phyloP scores from a whole-genome alignment of 495 filamentous ascomycete species.

The Podospora anserina region DNA sequence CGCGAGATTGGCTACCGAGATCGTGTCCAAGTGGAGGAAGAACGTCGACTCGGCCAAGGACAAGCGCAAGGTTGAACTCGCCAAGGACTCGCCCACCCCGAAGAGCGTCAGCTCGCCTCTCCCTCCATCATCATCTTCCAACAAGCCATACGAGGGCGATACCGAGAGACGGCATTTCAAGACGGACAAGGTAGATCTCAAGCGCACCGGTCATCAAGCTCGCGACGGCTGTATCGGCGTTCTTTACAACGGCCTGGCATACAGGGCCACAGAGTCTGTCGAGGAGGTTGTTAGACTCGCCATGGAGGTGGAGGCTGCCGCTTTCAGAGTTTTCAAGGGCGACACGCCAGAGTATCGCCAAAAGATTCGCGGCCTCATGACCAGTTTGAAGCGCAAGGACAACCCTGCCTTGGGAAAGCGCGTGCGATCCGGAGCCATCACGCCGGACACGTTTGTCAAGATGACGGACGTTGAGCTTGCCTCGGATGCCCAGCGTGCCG shows the following conservation, averaged over 20 bases:
- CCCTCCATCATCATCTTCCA: constrained; percentile 40
- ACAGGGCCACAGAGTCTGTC: constrained; percentile 54
- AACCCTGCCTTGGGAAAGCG: constrained; percentile 71
- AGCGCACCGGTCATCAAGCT: constrained; percentile 63
- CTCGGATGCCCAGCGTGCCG: constrained; percentile 69
- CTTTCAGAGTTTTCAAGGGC: constrained; percentile 50
- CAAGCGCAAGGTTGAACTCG: constrained; percentile 48
- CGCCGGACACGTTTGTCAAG: constrained; percentile 66
- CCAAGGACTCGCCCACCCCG: constrained; percentile 39
- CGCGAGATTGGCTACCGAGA: constrained; percentile 66
- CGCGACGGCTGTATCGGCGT: constrained; percentile 84
- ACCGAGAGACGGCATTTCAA: constrained; percentile 75
- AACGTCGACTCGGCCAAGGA: constrained; percentile 70
- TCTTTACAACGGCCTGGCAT: constrained; percentile 79
- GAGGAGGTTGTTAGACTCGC: constrained; percentile 64
- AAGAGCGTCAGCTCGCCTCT: constrained; percentile 39
- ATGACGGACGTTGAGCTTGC: constrained; percentile 50
- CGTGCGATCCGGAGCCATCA: constrained; percentile 70
- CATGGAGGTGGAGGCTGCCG: constrained; percentile 68
- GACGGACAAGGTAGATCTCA: constrained; percentile 69
- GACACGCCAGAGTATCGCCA: constrained; percentile 71
- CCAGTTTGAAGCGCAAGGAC: constrained; percentile 88
- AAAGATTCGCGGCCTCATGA: constrained; percentile 87
- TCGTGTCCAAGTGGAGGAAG: constrained; percentile 83
- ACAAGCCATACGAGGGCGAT: constrained; percentile 65